A percentile compares a stretch with the other conserved stretches of the same genome.
Conservation (phyloP, 306 rosid species). For the Benincasa hispida region DNA sequence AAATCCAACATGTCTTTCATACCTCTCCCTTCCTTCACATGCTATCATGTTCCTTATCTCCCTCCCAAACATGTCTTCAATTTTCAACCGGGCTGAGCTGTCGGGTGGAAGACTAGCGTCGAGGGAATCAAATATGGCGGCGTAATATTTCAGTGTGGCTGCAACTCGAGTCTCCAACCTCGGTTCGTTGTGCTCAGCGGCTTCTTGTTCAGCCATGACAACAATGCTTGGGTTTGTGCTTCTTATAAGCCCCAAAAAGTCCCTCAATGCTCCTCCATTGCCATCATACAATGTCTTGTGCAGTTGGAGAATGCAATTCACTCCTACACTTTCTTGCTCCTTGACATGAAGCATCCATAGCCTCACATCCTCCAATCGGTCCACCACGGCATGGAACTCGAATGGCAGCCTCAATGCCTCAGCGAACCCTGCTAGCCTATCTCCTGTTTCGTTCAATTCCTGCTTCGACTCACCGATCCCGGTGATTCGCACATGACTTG, state of each 20-base stretch:
- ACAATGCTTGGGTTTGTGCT: conserved; percentile 67
- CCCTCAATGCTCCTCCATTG: conserved; percentile 59
- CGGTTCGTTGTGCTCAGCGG: conserved; percentile 60
- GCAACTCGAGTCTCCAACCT: conserved; percentile 54
- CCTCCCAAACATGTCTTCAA: conserved; percentile 69
- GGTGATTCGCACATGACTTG: conserved; percentile 78
- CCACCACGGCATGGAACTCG: conserved; percentile 90
- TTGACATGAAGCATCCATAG: conserved; percentile 99
- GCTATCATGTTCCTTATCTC: conserved; percentile 81
- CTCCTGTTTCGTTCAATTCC: conserved; percentile 86
- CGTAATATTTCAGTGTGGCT: conserved; percentile 52
- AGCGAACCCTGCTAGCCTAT: conserved; percentile 73
- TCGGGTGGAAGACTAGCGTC: conserved; percentile 47
- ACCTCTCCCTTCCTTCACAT: conserved; percentile 75
- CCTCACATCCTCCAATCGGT: conserved; percentile 90
- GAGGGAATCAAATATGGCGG: conserved; percentile 65
- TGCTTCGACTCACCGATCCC: conserved; percentile 91
- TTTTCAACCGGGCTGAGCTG: conserved; percentile 42
- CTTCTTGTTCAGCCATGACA: conserved; percentile 74
- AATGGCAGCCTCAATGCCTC: conserved; percentile 74
- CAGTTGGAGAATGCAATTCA: conserved; percentile 70
- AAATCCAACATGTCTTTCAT: conserved; percentile 76
- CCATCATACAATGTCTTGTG: conserved; percentile 69
- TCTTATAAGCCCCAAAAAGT: conserved; percentile 64
- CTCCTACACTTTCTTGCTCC: conserved; percentile 77